Evolutionary conservation across 768 basidiomycete species (phyloP), one percentile per base, ranked within the genome.

Genomic region (Kwoniella sp.): DNA sequence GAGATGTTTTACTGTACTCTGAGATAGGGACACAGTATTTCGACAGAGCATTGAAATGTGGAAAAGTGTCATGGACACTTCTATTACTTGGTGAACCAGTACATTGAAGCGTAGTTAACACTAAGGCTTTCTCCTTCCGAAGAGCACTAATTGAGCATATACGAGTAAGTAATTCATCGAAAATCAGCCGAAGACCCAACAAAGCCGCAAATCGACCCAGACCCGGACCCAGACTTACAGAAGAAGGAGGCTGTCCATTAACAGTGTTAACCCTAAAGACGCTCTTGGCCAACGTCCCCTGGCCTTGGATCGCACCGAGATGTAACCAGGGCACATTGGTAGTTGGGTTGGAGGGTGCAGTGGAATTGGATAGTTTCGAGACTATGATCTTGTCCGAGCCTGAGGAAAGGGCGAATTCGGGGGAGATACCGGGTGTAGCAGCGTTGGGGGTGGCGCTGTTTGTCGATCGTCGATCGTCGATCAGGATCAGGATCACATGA

Each of bases 291-390:
- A 88, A 77, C 1, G 77, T 69, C 1, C 87, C 88, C 26, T 81
- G 53, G 33, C 57, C 64, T 5, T 50, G 24, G 3, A 85, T 78
- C 25, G 67, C 72, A n/a, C 78, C 81, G 22, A 89, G 71, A 67
- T 83, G 77, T 3, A 88, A 78, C 85, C 85, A 87, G 63, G 86
- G 85, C 25, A 88, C 81, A 68, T 88, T 83, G 33, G 74, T 49
- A 21, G 56, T 48, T 9, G 71, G 47, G 48, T 69, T 44, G n/a
- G 33, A 24, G 3, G 71, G 68, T 22, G 63, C 67, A 26, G 67
- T 52, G 30, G 60, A 46, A 24, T n/a, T 29, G 6, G 44, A 61
- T 1, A 53, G 44, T 25, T 66, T 70, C 40, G 40, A 49, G 22
- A 54, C 59, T 19, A 72, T 47, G 44, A 71, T 63, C 17, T 60